Evolutionary conservation across 352 stramenopile species (phyloP), one percentile per base, ranked within the genome.

Genomic region (Phytopythium kandeliae): DNA sequence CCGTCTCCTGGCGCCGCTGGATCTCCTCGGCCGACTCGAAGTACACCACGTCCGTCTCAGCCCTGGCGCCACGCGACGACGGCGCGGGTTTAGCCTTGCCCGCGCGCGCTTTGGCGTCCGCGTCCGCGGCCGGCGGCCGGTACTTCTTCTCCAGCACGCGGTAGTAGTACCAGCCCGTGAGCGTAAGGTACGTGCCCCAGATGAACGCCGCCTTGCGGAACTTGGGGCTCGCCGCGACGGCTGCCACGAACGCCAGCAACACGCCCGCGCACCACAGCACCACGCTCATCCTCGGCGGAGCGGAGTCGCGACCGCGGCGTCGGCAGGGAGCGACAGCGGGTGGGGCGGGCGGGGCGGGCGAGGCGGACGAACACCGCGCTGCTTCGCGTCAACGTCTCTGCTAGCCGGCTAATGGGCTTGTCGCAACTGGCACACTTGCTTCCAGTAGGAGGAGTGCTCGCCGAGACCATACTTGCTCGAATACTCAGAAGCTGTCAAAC

Each of bases 151-250:
- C 73, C 60, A 80, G 74, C 43, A 84, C 60, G 42, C 80, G 80
- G 51, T 85, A 91, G 62, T 91, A 91, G 62, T 91, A 91, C 80
- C 80, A 91, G 54, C 73, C 69, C 35, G 77, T 91, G 71, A 91
- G 80, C 55, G 80, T 85, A 38, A 78, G 56, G 69, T 91, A 91
- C 17, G 80, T 85, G 51, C 73, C 71, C 60, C 66, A 78, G 55
- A 89, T 87, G 55, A 91, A 81, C 48, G 69, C 61, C 30, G 63
- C 66, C 63, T 85, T 87, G 55, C 80, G 74, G 51, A 84, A 54
- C 34, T 58, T 69, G 24, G 74, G 45, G 46, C 71, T 91, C 41
- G 63, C 33, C 34, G 57, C 60, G 31, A 91, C 51, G 24, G 71
- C 54, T n/a, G 47, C 63, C 41, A 74, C n/a, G 49, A 72, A 71